phyloP scores from a whole-genome alignment of 228 moss, liverwort and hornwort species.

The Sphagnum fallax region DNA sequence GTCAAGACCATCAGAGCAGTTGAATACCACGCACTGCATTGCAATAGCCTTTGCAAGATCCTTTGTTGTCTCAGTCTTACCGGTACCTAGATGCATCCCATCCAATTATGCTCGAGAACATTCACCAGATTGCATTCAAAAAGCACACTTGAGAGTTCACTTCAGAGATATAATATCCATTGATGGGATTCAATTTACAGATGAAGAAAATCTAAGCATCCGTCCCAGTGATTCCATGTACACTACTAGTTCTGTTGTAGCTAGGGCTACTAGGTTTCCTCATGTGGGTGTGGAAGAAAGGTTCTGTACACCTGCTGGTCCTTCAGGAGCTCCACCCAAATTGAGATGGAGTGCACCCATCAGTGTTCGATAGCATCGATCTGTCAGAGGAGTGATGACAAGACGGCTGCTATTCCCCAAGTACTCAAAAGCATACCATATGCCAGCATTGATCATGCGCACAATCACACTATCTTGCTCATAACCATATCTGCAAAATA shows the following conservation, averaged over 20 bases:
- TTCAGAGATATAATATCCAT: too few relatives aligned
- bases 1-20: constrained; percentile 65
- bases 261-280: too few relatives aligned
- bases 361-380: constrained; percentile 64
- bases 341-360: constrained; percentile 77
- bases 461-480: constrained; percentile 60
- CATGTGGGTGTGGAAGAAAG: too few relatives aligned
- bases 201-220: not conserved
- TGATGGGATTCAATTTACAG: not conserved
- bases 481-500: constrained; percentile 42
- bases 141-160: too few relatives aligned
- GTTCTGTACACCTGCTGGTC: constrained; percentile 40
- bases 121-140: not conserved
- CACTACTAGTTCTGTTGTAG: too few relatives aligned
- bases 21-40: constrained; percentile 67
- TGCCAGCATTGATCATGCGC: constrained; percentile 61
- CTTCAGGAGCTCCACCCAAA: constrained; percentile 68
- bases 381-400: constrained; percentile 67
- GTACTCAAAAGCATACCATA: constrained; percentile 64
- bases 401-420: constrained; percentile 58
- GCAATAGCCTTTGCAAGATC: constrained; percentile 69
- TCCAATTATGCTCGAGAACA: not conserved
- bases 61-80: constrained; percentile 66
- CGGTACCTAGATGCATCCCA: constrained; percentile 27
- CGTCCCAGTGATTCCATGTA: too few relatives aligned